A percentile compares a stretch with the other conserved stretches of the same genome.
These are phyloP conservation scores for Stachybotrys elegans DNA, from an alignment of 2,329 filamentous ascomycete species.

Conservation along the genomic window DNA sequence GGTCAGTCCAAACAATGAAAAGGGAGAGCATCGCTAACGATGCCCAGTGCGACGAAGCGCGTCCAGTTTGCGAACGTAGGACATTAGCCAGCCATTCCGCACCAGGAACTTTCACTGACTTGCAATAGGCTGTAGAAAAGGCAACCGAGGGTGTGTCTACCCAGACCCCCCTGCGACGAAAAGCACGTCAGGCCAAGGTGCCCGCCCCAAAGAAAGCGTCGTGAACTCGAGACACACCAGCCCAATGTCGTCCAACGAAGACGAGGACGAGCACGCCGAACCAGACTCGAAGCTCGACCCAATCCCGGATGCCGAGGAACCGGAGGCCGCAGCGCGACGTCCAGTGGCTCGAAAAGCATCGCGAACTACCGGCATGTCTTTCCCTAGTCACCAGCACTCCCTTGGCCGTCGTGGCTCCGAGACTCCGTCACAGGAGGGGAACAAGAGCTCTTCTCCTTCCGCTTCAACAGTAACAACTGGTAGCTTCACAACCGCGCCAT, in stretches of 20 bases:
- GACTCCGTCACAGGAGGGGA: slow-evolving; percentile 45
- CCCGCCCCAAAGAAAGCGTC: slow-evolving; percentile 32
- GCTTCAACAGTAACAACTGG: slow-evolving; percentile 37
- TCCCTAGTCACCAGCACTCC: slow-evolving; percentile 27
- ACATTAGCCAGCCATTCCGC: slow-evolving; percentile 5
- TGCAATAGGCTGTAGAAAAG: slow-evolving; percentile 78
- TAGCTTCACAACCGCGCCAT: slow-evolving; percentile 23
- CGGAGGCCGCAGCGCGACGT: slow-evolving; percentile 22
- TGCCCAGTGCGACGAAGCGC: slow-evolving; percentile 78
- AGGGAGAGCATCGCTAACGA: slow-evolving; percentile 9
- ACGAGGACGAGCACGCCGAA: slow-evolving; percentile 42
- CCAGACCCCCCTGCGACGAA: slow-evolving; percentile 60
- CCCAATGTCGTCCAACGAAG: slow-evolving; percentile 49
- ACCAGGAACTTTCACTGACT: slow-evolving; percentile 7
- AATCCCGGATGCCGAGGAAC: slow-evolving; percentile 52
- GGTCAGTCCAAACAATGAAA: slow-evolving; percentile 33
- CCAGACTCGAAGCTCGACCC: slow-evolving; percentile 40
- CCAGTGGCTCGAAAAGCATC: slow-evolving; percentile 13
- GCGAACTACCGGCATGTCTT: slow-evolving; percentile 30
- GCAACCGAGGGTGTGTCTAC: slow-evolving; percentile 84
- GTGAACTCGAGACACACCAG: slow-evolving; percentile 37
- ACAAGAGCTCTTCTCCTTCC: slow-evolving; percentile 48
- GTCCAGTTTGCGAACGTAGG: slow-evolving; percentile 78
- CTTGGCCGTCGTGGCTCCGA: slow-evolving; percentile 45
- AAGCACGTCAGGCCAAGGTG: slow-evolving; percentile 16